Percentiles rank a stretch among this genome's conserved stretches.
Evolutionary conservation across 176 grass and related monocot genomes (phyloP).

Genomic region (Carex scoparia): DNA sequence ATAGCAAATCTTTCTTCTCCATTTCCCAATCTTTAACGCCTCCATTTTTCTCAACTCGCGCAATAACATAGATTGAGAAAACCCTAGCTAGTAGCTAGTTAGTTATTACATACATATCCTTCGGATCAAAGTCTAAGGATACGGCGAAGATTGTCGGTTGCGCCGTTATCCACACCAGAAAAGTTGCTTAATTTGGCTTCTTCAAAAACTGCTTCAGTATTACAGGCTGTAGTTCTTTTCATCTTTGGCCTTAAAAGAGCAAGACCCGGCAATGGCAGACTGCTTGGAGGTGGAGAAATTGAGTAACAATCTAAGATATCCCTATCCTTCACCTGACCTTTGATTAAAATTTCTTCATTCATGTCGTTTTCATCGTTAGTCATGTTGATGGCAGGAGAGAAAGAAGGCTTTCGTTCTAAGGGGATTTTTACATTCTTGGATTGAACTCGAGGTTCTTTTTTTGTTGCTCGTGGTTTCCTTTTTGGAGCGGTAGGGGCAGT

Average conservation of each 20-base stretch:
- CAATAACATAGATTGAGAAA: constrained; percentile 8
- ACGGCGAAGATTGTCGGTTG: constrained; percentile 17
- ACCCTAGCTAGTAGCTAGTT: neutral
- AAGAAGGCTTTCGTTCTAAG: neutral
- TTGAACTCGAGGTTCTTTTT: constrained; percentile 10
- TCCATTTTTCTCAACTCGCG: neutral
- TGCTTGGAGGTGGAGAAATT: constrained; percentile 16
- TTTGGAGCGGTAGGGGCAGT: constrained; percentile 3
- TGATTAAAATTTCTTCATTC: neutral
- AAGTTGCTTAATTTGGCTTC: constrained; percentile 12
- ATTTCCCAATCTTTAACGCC: neutral
- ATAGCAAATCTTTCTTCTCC: constrained; percentile 9
- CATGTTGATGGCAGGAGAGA: neutral
- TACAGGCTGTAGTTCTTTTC: constrained; percentile 1
- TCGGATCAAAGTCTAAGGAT: neutral
- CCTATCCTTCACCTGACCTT: neutral
- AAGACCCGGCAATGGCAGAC: constrained; percentile 21
- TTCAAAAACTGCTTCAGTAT: constrained; percentile 10
- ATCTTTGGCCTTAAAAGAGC: constrained; percentile 17
- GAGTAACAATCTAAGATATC: constrained; percentile 15
- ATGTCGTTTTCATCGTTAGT: neutral
- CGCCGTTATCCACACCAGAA: constrained; percentile 13
- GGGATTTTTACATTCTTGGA: constrained; percentile 4
- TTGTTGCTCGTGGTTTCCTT: constrained; percentile 21
- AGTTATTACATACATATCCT: neutral